Evolutionary conservation across 106 monocot genomes (phyloP), one percentile per base, ranked within the genome.

Genomic region (Apostasia ramifera): DNA sequence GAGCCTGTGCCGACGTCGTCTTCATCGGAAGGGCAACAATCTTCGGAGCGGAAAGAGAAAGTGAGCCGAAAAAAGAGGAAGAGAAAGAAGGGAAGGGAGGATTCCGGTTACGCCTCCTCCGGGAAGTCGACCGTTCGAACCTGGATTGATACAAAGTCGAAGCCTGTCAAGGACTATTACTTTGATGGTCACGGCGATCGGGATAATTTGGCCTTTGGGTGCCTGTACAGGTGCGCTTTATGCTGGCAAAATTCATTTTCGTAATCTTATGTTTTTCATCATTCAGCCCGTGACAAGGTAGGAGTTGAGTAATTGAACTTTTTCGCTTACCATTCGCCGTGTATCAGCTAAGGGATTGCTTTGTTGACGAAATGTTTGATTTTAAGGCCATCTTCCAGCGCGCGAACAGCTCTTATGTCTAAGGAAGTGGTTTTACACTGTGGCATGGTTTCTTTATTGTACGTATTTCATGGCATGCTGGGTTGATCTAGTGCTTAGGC

Each of bases 191-290:
- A 55, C 43, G 95, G 95, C 0, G 95, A 95, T 76, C 85, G 56
- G 7, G 95, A 95, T 84, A 95, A 91, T 77, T 72, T 95, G 79
- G 81, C 68, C 1, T 95, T 80, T 63, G 95, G 91, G 13, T 76
- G 81, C 45, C 76, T 95, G n/a, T 95, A 95, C 81, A 91, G 86
- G 95, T 91, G 66, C 1, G 59, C 2, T 55, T 61, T 0, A 8
- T 66, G 6, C 26, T 26, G 26, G 26, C 26, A 26, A 26, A 26
- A 26, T 26, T 26, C 26, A 26, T 26, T 26, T 26, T 26, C 26
- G 26, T 26, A 26, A 26, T 26, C 26, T 26, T 26, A 26, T 26
- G 26, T 26, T 26, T 26, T 26, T 26, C 26, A 26, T 26, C 26
- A 26, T 26, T 26, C 26, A 26, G 26, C 26, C 26, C 26, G 26